A percentile compares a stretch with the other conserved stretches of the same genome.
phyloP scores from a whole-genome alignment of 306 rosid genomes.

The Betula pendula region DNA sequence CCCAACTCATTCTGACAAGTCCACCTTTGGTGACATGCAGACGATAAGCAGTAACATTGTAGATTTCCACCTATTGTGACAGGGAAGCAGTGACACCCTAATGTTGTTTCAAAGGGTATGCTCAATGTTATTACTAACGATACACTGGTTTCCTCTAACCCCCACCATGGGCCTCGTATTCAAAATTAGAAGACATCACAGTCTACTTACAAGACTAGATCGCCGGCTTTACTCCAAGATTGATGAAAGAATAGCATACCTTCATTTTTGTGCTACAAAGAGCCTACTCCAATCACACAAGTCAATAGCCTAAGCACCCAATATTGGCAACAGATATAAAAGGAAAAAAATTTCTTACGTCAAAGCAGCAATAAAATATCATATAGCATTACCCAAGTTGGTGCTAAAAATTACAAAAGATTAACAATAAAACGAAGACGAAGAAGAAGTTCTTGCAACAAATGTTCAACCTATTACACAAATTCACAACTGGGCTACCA shows the following conservation, averaged over 20 bases:
- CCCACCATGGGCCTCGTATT: not conserved
- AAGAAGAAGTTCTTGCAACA: not conserved
- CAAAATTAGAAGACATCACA: not conserved
- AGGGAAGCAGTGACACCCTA: not conserved
- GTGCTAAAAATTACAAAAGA: not conserved
- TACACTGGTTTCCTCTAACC: not conserved
- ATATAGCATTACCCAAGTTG: not conserved
- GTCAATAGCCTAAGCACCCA: not conserved
- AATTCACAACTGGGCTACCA: not conserved
- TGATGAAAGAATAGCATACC: not conserved
- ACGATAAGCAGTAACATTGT: not conserved
- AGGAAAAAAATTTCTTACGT: not conserved
- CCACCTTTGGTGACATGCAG: not conserved
- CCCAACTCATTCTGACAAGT: not conserved
- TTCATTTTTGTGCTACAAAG: not conserved
- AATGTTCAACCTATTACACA: not conserved
- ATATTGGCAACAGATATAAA: not conserved
- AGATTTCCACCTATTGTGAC: not conserved
- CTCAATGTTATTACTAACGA: not conserved
- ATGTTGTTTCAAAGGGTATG: not conserved
- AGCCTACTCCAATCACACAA: not conserved
- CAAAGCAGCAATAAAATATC: not conserved
- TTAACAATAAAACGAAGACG: not conserved
- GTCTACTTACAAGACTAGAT: not conserved
- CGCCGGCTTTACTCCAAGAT: not conserved